These are phyloP conservation scores for Polyporus tsugae DNA, from an alignment of 1,284 basidiomycete species.

Conservation along the genomic window DNA sequence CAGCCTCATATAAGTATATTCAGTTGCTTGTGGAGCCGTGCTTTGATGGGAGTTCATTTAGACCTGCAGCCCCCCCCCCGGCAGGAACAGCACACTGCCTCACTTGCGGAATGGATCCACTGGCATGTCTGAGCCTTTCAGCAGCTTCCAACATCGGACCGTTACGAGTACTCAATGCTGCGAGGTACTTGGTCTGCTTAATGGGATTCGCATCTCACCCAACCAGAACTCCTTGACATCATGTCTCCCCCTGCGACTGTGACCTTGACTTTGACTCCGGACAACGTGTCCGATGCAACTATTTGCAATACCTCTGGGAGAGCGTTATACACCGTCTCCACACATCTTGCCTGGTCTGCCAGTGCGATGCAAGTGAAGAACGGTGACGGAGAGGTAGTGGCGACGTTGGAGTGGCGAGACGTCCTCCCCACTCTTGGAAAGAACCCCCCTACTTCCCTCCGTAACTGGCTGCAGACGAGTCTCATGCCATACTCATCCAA, in stretches of 20 bases:
- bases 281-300: slow-evolving; percentile 53
- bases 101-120: not conserved
- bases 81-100: not conserved
- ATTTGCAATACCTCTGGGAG: slow-evolving; percentile 40
- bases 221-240: not conserved
- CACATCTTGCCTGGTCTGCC: not conserved
- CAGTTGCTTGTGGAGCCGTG: not conserved
- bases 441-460: not conserved
- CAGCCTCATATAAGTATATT: not conserved
- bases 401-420: slow-evolving; percentile 41
- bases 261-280: slow-evolving; percentile 45
- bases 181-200: not conserved
- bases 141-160: not conserved
- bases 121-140: not conserved
- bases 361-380: not conserved
- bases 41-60: not conserved
- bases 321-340: slow-evolving; percentile 4
- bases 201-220: not conserved
- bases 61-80: not conserved
- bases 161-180: not conserved
- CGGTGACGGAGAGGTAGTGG: not conserved
- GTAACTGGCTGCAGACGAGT: not conserved
- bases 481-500: not conserved
- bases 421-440: slow-evolving; percentile 20
- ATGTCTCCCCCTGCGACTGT: not conserved